Evolutionary conservation across 306 rosid species (phyloP).

Genomic region (Malus fusca): DNA sequence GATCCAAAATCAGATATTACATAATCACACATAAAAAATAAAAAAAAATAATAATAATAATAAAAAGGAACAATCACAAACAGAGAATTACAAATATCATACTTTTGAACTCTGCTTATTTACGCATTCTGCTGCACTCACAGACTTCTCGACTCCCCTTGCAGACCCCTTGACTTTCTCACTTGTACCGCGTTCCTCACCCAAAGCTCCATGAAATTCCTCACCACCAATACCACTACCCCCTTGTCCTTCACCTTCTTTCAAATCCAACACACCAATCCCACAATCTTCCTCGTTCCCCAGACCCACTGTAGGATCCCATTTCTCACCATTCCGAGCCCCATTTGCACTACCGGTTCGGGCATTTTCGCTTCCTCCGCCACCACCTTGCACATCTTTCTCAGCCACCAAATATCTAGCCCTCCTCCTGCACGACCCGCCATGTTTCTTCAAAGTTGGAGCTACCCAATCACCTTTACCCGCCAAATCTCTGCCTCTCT

Average conservation of each 20-base stretch:
- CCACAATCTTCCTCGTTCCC: background rate
- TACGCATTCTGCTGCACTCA: background rate
- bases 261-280: background rate
- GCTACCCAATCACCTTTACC: background rate
- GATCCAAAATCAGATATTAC: background rate
- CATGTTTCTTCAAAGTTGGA: background rate
- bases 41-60: too few species aligned
- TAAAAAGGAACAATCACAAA: background rate
- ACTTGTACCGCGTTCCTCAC: background rate
- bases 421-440: background rate
- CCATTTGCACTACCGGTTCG: background rate
- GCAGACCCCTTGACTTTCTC: background rate
- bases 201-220: background rate
- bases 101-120: background rate
- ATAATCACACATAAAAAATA: background rate
- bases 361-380: background rate
- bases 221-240: background rate
- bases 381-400: background rate
- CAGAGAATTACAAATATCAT: background rate
- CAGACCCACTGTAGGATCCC: background rate
- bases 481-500: background rate
- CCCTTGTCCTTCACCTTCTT: background rate
- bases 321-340: background rate
- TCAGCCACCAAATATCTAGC: background rate
- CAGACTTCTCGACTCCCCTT: background rate